Percentiles rank a stretch among this genome's conserved stretches.
Evolutionary conservation across 2,329 filamentous ascomycete genomes (phyloP).

Genomic region (Cladophialophora yegresii): DNA sequence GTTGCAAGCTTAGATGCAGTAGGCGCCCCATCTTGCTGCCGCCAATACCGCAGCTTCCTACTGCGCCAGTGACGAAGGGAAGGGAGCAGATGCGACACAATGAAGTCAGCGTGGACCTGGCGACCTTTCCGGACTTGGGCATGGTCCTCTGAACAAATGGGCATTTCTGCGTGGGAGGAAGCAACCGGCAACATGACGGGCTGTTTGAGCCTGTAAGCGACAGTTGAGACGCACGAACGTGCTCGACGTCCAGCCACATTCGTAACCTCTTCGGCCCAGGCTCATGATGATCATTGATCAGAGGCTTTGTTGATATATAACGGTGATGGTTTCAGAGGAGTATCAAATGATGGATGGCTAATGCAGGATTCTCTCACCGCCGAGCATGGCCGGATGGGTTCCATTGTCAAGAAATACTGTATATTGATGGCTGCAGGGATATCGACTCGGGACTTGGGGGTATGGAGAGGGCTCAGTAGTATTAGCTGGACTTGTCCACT

Average conservation of each 20-base stretch:
- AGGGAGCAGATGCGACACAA: constrained; percentile 29
- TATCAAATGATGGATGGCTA: neutral
- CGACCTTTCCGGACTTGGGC: constrained; percentile 18
- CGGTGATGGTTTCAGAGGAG: neutral
- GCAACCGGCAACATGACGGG: constrained; percentile 7
- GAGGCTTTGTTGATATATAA: neutral
- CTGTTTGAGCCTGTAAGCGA: constrained; percentile 21
- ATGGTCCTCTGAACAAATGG: constrained; percentile 10
- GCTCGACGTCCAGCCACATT: constrained; percentile 20
- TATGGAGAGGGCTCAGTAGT: neutral
- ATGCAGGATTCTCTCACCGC: constrained; percentile 20
- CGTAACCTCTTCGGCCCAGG: constrained; percentile 3
- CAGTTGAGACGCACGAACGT: constrained; percentile 8
- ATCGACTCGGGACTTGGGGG: neutral
- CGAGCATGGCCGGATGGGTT: neutral
- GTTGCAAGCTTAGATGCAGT: constrained; percentile 27
- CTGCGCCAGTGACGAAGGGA: constrained; percentile 15
- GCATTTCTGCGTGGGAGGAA: constrained; percentile 9
- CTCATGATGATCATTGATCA: neutral
- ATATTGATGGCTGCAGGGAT: neutral
- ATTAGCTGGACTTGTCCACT: neutral
- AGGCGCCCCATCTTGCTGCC: constrained; percentile 21
- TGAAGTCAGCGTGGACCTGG: constrained; percentile 31
- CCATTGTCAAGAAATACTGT: neutral
- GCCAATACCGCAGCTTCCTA: constrained; percentile 22